A percentile compares a stretch with the other conserved stretches of the same genome.
Conservation (phyloP, 257 asterid genomes). For the Fraxinus quadrangulata region DNA sequence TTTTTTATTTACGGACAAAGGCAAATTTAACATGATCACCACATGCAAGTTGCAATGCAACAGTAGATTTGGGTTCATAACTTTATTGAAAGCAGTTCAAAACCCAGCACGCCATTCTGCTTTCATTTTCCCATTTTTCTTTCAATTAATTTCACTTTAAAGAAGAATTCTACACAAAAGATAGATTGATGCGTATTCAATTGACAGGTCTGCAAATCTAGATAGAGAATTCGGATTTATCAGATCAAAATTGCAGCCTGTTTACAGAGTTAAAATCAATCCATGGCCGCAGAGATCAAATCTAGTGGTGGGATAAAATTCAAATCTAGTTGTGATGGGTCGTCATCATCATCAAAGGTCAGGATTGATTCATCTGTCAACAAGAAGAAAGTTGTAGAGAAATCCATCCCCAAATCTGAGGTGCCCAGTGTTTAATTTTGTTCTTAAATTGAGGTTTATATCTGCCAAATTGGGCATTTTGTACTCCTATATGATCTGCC, state of each 20-base stretch:
- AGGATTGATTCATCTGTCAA: conserved; percentile 49
- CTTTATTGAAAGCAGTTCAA: not conserved
- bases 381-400: conserved; percentile 54
- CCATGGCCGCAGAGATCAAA: conserved; percentile 56
- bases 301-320: conserved; percentile 44
- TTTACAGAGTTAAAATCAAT: conserved; percentile 16
- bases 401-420: conserved; percentile 43
- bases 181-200: not conserved
- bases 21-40: not conserved
- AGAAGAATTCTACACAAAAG: not conserved
- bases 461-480: not conserved
- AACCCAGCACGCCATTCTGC: conserved; percentile 1
- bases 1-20: too few species aligned
- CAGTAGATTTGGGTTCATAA: not conserved
- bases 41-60: conserved; percentile 9
- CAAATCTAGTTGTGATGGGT: conserved; percentile 46
- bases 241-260: not conserved
- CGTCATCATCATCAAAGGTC: conserved; percentile 53
- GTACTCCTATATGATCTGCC: not conserved
- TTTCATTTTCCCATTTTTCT: not conserved
- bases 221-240: not conserved
- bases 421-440: conserved; percentile 26
- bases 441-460: not conserved
- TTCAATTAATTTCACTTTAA: not conserved
- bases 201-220: not conserved